Percentiles rank a stretch among this genome's conserved stretches.
phyloP scores from a whole-genome alignment of 2,329 filamentous ascomycete genomes.

The Chlorencoelia australis region DNA sequence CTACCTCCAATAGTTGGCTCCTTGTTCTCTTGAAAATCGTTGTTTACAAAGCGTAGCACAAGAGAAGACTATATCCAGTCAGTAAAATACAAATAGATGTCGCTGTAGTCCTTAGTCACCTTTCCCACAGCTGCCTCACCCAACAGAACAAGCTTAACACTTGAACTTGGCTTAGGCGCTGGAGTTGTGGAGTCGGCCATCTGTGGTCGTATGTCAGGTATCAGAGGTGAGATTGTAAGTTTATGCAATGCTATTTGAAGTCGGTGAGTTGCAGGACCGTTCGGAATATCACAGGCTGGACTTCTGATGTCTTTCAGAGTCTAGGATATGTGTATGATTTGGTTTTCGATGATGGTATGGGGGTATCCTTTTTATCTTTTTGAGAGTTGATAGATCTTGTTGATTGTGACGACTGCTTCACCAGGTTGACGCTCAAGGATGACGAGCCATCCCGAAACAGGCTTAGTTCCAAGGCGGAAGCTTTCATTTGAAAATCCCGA shows the following conservation, averaged over 20 bases:
- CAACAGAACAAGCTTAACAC: conserved; percentile 96
- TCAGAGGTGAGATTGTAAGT: conserved; percentile 1
- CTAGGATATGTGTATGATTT: too few relatives aligned
- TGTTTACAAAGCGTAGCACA: conserved; percentile 96
- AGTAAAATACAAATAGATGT: conserved; percentile 5
- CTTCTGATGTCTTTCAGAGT: too few relatives aligned
- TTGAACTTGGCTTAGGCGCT: conserved; percentile 92
- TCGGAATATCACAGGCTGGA: too few relatives aligned
- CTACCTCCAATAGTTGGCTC: conserved; percentile 96
- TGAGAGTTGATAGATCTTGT: too few relatives aligned
- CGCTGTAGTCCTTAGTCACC: conserved; percentile 40
- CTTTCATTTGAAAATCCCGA: too few relatives aligned
- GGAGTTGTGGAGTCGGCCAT: conserved; percentile 71
- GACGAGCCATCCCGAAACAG: too few relatives aligned
- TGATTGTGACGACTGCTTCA: too few relatives aligned
- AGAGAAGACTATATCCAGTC: conserved; percentile 65
- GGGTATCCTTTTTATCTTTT: too few relatives aligned
- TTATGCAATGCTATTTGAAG: background rate
- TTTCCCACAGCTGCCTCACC: conserved; percentile 98
- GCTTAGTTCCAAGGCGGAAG: too few relatives aligned
- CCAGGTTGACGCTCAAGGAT: too few relatives aligned
- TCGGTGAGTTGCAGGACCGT: background rate
- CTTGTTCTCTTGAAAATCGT: conserved; percentile 99
- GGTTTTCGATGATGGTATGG: too few relatives aligned
- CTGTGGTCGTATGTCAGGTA: too few relatives aligned